A percentile compares a stretch with the other conserved stretches of the same genome.
Conservation (phyloP, 805 yeast species). For the Saccharomycopsis microspora region DNA sequence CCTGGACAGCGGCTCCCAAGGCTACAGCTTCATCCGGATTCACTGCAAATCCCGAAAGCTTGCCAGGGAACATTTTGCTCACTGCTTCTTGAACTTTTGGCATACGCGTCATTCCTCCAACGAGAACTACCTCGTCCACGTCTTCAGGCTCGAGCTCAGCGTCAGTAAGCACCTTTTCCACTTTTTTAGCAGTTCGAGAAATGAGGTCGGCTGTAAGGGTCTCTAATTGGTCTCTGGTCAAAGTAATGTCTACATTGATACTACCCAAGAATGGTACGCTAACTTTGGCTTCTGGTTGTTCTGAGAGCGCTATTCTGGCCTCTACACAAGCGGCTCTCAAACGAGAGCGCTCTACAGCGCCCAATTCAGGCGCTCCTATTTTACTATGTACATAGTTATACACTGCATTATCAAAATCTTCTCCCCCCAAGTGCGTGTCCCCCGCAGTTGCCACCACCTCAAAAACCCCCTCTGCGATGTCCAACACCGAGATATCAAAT, state of each 20-base stretch:
- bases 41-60: conserved; percentile 58
- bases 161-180: conserved; percentile 62
- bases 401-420: conserved; percentile 66
- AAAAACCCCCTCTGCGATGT: conserved; percentile 71
- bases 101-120: conserved; percentile 90
- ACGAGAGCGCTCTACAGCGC: conserved; percentile 56
- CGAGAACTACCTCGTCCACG: conserved; percentile 64
- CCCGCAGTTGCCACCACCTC: conserved; percentile 80
- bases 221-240: conserved; percentile 63
- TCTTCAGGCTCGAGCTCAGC: conserved; percentile 57
- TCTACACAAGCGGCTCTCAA: conserved; percentile 71
- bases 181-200: conserved; percentile 59
- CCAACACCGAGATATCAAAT: conserved; percentile 68
- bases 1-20: conserved; percentile 83
- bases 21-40: conserved; percentile 95
- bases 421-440: conserved; percentile 79
- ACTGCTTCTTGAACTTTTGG: conserved; percentile 64
- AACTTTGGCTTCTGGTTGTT: conserved; percentile 47
- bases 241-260: conserved; percentile 44
- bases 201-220: conserved; percentile 54
- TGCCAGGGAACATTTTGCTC: conserved; percentile 38
- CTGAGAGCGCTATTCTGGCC: conserved; percentile 66
- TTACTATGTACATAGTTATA: conserved; percentile 43
- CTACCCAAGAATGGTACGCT: conserved; percentile 61
- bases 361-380: conserved; percentile 39